phyloP scores from a whole-genome alignment of 139 green algal species.

The Diplosphaera chodatii region DNA sequence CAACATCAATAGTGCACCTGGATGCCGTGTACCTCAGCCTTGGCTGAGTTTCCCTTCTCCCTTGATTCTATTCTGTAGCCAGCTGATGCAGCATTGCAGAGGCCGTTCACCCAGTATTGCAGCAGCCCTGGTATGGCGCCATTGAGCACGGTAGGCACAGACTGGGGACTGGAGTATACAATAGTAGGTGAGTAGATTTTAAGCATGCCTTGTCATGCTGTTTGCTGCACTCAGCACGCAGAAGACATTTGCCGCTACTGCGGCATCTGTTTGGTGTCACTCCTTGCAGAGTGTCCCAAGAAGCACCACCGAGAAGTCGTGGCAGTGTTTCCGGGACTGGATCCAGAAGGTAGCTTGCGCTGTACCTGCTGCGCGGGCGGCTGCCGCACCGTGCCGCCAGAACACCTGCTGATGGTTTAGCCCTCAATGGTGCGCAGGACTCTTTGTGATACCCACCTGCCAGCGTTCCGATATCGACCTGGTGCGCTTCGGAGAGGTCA shows the following conservation, averaged over 20 bases:
- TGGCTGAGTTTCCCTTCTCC: too few species aligned
- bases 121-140: background rate
- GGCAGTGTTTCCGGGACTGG: constrained; percentile 39
- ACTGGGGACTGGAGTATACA: constrained; percentile 64
- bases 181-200: constrained; percentile 43
- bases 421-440: too few species aligned
- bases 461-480: constrained; percentile 78
- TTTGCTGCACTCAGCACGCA: too few species aligned
- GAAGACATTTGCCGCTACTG: too few species aligned
- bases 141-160: constrained; percentile 22
- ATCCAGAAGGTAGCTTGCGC: constrained; percentile 10
- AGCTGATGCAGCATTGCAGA: too few species aligned
- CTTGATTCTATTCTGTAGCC: too few species aligned
- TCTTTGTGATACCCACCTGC: constrained; percentile 77
- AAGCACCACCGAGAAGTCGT: constrained; percentile 38
- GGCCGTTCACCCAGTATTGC: too few species aligned
- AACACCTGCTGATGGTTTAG: constrained; percentile 3
- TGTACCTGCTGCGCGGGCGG: background rate
- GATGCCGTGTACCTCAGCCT: too few species aligned
- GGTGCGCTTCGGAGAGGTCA: constrained; percentile 63
- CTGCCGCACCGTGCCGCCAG: background rate
- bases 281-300: constrained; percentile 35
- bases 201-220: constrained; percentile 11
- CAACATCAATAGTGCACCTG: too few species aligned
- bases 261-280: background rate